Conservation (phyloP, 1,139 yeast species). For the Saccharomyces hybrid region DNA sequence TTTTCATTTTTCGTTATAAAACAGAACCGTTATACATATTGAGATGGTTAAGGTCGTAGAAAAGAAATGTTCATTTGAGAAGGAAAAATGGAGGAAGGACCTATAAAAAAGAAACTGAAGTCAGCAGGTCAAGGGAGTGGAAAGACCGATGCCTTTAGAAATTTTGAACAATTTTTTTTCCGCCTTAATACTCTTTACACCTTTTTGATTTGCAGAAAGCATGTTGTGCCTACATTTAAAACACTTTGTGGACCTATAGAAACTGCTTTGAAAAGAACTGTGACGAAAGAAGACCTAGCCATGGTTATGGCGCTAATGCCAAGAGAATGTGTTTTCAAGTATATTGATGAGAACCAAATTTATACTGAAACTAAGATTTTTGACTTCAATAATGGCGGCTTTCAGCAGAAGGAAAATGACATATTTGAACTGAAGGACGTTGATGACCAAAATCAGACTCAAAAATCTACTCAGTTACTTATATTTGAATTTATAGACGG, state of each 20-base stretch:
- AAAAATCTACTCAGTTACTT: conserved; percentile 43
- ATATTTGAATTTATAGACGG: conserved; percentile 79
- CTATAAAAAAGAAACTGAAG: not conserved
- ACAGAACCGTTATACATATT: not conserved
- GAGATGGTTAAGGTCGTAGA: not conserved
- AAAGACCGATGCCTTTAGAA: conserved; percentile 22
- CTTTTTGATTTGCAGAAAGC: conserved; percentile 48
- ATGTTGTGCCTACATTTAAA: conserved; percentile 48
- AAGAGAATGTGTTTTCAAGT: conserved; percentile 58
- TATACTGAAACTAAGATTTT: conserved; percentile 42
- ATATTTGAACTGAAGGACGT: conserved; percentile 39
- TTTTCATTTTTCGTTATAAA: not conserved
- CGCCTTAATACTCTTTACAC: conserved; percentile 50
- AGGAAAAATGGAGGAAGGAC: not conserved
- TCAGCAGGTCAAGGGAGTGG: not conserved
- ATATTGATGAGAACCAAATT: conserved; percentile 66
- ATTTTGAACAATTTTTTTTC: conserved; percentile 40
- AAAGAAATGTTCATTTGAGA: not conserved
- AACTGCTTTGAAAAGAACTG: conserved; percentile 36
- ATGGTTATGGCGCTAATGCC: conserved; percentile 59
- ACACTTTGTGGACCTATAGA: conserved; percentile 43
- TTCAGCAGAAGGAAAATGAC: conserved; percentile 42
- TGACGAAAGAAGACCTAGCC: conserved; percentile 50
- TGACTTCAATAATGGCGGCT: conserved; percentile 41
- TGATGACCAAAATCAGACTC: conserved; percentile 30